phyloP scores from a whole-genome alignment of 768 basidiomycete genomes.

The Pleurotus tuoliensis region DNA sequence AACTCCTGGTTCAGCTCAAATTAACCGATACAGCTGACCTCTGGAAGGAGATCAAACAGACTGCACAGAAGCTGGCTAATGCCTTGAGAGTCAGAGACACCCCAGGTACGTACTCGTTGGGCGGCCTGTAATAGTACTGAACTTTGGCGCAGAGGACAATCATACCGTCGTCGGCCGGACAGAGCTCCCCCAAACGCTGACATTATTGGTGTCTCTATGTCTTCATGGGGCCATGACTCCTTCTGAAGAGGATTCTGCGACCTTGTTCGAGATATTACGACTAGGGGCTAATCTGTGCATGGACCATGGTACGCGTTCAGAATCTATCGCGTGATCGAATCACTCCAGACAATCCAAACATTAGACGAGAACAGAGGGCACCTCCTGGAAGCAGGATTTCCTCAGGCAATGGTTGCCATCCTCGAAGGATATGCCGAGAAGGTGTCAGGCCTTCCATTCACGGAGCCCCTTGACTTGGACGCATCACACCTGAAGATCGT shows the following conservation, averaged over 20 bases:
- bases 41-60: constrained; percentile 51
- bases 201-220: constrained; percentile 54
- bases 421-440: constrained; percentile 65
- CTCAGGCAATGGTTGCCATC: constrained; percentile 60
- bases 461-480: constrained; percentile 46
- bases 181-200: constrained; percentile 60
- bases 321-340: background rate
- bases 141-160: constrained; percentile 52
- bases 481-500: constrained; percentile 66
- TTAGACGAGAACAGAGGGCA: constrained; percentile 73
- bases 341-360: background rate
- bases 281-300: constrained; percentile 82
- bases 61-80: constrained; percentile 59
- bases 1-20: constrained; percentile 27
- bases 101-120: constrained; percentile 33
- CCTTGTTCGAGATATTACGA: constrained; percentile 66
- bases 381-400: constrained; percentile 68
- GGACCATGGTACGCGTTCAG: constrained; percentile 60
- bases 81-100: constrained; percentile 53
- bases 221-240: constrained; percentile 47
- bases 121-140: constrained; percentile 8
- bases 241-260: constrained; percentile 39
- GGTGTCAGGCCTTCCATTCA: constrained; percentile 27
- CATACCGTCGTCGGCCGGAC: constrained; percentile 68
- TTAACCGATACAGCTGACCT: constrained; percentile 25